Base-by-base conservation (phyloP, 179 eudicot species). In the Patellifolia procumbens region DNA sequence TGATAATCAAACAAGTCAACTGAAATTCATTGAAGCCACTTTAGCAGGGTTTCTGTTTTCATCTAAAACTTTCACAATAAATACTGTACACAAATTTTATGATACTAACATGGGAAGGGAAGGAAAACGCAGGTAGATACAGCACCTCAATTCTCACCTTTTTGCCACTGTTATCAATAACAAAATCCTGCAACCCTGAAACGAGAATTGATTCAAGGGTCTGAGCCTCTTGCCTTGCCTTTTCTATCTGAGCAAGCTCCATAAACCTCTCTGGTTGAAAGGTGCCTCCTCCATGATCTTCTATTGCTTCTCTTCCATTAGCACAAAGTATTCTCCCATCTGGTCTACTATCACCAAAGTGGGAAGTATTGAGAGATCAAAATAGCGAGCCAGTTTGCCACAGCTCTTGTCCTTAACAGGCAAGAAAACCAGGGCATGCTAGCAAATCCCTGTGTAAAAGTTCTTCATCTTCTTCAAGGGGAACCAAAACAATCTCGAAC, bases 131-230 rank as follows among this genome's bases (percentile, higher is more conserved):
- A 37, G 22, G n/a, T n/a, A n/a, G n/a, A n/a, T n/a, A n/a, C n/a
- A n/a, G n/a, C n/a, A n/a, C n/a, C n/a, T n/a, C n/a, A n/a, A n/a
- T n/a, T 53, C 81, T 79, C 78, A 93, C 98, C 92, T 89, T 90
- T 35, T 70, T 62, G 56, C 92, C 93, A 72, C 62, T 79, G 46
- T 79, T 87, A 28, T 86, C 88, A 34, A 93, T 79, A 53, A 91
- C 87, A 73, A 84, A 93, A 79, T 91, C 89, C 35, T 15, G 74
- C 39, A 85, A 86, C 43, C 82, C 93, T 4, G 83, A 88, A 73
- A 91, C 91, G 74, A 93, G 84, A 72, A 93, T 64, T 8, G 98
- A 93, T 73, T 91, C 95, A 63, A 93, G 77, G 4, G 94, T 91
- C 74, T 93, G 98, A 55, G 89, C 75, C 53, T 89, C 94, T 55